These are phyloP conservation scores for Flaveria brownii DNA, from an alignment of 129 eudicot species.

Conservation along the genomic window DNA sequence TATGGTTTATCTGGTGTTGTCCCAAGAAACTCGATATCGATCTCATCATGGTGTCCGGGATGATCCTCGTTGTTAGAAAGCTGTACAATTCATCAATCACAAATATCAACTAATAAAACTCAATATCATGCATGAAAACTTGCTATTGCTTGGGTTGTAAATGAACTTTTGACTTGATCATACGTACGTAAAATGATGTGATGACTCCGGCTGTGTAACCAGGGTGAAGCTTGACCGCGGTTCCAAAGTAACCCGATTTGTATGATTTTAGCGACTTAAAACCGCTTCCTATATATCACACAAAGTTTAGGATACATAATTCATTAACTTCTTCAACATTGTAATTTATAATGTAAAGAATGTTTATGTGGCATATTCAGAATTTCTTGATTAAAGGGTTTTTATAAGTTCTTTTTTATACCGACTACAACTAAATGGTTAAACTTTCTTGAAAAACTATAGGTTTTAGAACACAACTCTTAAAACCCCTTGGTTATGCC, in stretches of 20 bases:
- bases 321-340: neutral
- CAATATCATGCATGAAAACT: neutral
- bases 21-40: slow-evolving; percentile 80
- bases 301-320: neutral
- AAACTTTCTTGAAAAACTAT: too few species aligned
- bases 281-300: slow-evolving; percentile 75
- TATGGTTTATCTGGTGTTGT: slow-evolving; percentile 68
- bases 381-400: too few species aligned
- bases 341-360: too few species aligned
- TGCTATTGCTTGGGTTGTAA: neutral
- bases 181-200: slow-evolving; percentile 71
- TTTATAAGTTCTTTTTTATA: too few species aligned
- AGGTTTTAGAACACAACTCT: too few species aligned
- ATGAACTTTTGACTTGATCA: neutral
- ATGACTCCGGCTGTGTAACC: slow-evolving; percentile 90
- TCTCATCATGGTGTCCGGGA: slow-evolving; percentile 79
- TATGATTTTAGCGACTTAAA: slow-evolving; percentile 61
- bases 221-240: slow-evolving; percentile 72
- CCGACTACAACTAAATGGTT: too few species aligned
- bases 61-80: slow-evolving; percentile 69
- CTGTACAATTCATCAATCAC: slow-evolving; percentile 32
- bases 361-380: too few species aligned
- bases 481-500: too few species aligned
- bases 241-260: slow-evolving; percentile 67
- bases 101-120: neutral